Conservation (phyloP, 78 protist genomes). For the Pigoraptor vietnamica region DNA sequence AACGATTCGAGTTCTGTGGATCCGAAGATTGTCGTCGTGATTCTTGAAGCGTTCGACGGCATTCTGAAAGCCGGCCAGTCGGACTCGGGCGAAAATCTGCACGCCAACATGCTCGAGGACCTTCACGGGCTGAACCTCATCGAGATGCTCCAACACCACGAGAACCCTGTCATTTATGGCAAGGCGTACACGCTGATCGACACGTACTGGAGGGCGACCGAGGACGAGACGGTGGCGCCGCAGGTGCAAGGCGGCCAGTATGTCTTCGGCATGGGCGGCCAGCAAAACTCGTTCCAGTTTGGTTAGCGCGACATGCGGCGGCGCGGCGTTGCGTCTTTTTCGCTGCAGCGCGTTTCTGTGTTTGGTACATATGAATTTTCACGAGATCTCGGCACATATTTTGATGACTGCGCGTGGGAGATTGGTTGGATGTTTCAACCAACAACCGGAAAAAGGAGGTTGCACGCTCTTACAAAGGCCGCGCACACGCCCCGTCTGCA, state of each 20-base stretch:
- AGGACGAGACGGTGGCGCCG: not conserved
- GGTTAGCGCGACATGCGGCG: too few species aligned
- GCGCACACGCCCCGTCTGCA: too few species aligned
- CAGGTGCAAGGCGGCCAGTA: not conserved
- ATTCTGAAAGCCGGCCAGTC: conserved; percentile 67
- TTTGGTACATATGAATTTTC: too few species aligned
- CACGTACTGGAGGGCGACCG: not conserved
- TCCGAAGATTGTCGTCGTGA: conserved; percentile 54
- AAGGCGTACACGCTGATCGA: conserved; percentile 21
- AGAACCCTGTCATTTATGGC: conserved; percentile 66
- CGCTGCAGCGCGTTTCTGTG: too few species aligned
- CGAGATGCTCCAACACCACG: conserved; percentile 81
- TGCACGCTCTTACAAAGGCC: too few species aligned
- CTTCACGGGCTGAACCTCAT: conserved; percentile 76
- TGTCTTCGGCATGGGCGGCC: not conserved
- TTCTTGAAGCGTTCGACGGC: conserved; percentile 48
- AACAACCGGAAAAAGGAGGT: too few species aligned
- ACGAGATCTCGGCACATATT: too few species aligned
- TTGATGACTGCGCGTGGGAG: too few species aligned
- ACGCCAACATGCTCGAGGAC: conserved; percentile 55
- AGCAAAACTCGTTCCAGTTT: not conserved
- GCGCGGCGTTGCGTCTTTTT: too few species aligned
- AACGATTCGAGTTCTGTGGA: conserved; percentile 31
- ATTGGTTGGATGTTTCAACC: too few species aligned
- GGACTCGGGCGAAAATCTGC: conserved; percentile 18